phyloP scores from a whole-genome alignment of 2,329 filamentous ascomycete genomes.

The Graphilbum sp. region DNA sequence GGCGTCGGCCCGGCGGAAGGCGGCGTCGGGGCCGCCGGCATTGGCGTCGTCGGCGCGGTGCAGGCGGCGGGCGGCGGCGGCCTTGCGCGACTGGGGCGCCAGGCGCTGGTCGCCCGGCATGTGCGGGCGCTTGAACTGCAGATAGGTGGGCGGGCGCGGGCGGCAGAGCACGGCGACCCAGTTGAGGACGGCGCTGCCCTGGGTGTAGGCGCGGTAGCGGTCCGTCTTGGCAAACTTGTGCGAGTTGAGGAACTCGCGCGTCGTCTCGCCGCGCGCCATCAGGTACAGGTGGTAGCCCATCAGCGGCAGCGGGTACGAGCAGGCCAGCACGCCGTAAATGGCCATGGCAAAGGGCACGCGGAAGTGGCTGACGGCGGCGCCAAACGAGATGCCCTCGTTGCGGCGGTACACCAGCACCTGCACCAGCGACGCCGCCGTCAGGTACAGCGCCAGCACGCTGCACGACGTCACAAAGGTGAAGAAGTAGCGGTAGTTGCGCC shows the following conservation, averaged over 20 bases:
- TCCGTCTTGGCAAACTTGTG: constrained; percentile 91
- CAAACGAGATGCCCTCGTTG: constrained; percentile 49
- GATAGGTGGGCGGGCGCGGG: constrained; percentile 74
- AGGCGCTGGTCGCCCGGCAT: constrained; percentile 73
- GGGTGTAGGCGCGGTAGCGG: constrained; percentile 78
- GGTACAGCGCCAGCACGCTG: constrained; percentile 60
- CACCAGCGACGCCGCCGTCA: constrained; percentile 61
- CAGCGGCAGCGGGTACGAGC: constrained; percentile 68
- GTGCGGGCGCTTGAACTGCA: constrained; percentile 68
- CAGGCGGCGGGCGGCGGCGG: background rate
- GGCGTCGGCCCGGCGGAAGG: constrained; percentile 17
- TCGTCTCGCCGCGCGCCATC: constrained; percentile 82
- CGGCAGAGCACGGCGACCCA: constrained; percentile 67
- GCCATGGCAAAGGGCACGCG: constrained; percentile 77
- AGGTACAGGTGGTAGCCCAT: constrained; percentile 85
- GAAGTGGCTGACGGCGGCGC: constrained; percentile 49
- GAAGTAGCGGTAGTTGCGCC: constrained; percentile 96
- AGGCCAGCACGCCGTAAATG: constrained; percentile 60
- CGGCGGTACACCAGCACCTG: constrained; percentile 62
- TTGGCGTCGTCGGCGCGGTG: constrained; percentile 19
- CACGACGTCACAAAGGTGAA: constrained; percentile 74
- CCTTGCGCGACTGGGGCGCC: constrained; percentile 29
- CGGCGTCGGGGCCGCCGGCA: constrained; percentile 23
- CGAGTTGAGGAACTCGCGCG: constrained; percentile 86
- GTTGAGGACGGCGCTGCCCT: constrained; percentile 59